Base-by-base conservation (phyloP, 345 rosid genomes). In the Fremontodendron californicum region DNA sequence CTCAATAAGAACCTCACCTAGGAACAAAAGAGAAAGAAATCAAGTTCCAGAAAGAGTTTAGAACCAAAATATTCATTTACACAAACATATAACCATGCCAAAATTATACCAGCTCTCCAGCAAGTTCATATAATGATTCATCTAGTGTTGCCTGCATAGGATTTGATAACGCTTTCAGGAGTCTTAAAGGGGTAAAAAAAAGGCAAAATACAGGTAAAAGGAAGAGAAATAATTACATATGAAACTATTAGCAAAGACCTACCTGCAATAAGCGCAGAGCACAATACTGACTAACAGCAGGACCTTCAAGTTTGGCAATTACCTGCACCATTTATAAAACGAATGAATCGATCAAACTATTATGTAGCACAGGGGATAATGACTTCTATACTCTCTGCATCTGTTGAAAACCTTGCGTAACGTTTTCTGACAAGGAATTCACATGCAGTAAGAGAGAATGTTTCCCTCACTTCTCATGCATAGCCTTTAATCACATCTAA, bases 1-100 rank as follows among this genome's bases (percentile, higher is more conserved):
- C 99, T 93, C 80, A 96, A 87, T 76, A 96, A 87, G 88, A 93
- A 96, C 80, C 98, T 91, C 90, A 96, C 98, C 99, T 96, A 62
- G 5, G 75, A 86, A 80, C 45, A 63, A 49, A 82, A 64, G 79
- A 27, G 62, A 55, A 70, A 75, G 64, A 18, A 42, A 65, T 40
- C 33, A 79, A 23, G 11, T 58, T 49, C 51, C 39, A 37, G 60
- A 39, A 74, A 75, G 57, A 73, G 49, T 78, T 29, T 72, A 58
- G 39, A 33, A 73, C 54, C 43, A 78, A 31, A 71, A 70, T 9
- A 69, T 5, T 57, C 75, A 64, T 31, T 42, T 27, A 54, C 15
- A 77, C 64, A 77, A 75, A 78, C 48, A 78, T 3, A 71, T 58
- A 77, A 55, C 60, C 74, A 69, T 19, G 84, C 71, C 54, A 37